Conservation (phyloP, 1,139 yeast genomes). For the Nematodospora anomalae region DNA sequence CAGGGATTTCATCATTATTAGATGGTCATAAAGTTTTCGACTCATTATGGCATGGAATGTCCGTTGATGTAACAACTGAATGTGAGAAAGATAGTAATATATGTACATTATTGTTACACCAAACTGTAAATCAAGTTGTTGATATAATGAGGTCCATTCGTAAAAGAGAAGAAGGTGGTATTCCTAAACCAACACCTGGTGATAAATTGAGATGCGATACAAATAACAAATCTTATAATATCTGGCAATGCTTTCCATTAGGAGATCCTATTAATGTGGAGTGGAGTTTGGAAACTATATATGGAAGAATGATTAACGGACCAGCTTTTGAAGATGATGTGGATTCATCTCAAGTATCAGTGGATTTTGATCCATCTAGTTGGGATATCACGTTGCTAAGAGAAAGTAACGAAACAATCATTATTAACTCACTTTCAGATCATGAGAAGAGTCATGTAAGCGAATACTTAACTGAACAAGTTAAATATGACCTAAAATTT, state of each 20-base stretch:
- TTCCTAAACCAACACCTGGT: conserved; percentile 78
- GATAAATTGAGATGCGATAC: conserved; percentile 70
- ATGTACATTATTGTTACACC: conserved; percentile 62
- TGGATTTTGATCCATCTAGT: conserved; percentile 39
- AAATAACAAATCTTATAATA: conserved; percentile 50
- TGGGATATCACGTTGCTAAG: conserved; percentile 47
- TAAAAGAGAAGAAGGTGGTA: conserved; percentile 58
- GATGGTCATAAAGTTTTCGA: conserved; percentile 97
- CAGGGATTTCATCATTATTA: conserved; percentile 81
- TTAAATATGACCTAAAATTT: conserved; percentile 40
- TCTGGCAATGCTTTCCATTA: conserved; percentile 77
- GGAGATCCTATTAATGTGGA: conserved; percentile 52
- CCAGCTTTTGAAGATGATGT: conserved; percentile 53
- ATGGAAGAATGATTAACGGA: conserved; percentile 68
- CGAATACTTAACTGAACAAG: conserved; percentile 33
- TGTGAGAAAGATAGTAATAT: conserved; percentile 33
- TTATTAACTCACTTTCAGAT: conserved; percentile 16
- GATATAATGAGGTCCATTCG: conserved; percentile 69
- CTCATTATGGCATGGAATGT: conserved; percentile 92
- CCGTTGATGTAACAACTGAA: conserved; percentile 73
- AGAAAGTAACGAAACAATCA: conserved; percentile 17
- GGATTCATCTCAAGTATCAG: conserved; percentile 39
- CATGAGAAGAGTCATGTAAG: conserved; percentile 7
- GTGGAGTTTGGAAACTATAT: conserved; percentile 63
- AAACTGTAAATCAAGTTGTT: conserved; percentile 71